Evolutionary conservation across 1,139 yeast species (phyloP).

Genomic region (Hansenula sp.): DNA sequence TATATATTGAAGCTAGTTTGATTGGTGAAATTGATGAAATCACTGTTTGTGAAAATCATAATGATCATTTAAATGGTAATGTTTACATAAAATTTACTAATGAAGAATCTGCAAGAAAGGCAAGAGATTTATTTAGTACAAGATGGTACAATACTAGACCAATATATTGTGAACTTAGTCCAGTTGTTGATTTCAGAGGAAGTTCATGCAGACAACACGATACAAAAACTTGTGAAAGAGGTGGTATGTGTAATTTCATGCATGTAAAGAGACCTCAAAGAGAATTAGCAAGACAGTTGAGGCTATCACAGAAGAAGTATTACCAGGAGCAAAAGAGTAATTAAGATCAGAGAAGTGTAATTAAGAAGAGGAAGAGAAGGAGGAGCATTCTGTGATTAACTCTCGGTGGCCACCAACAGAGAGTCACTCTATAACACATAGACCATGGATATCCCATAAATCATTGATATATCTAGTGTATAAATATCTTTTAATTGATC

Average conservation of each 20-base stretch:
- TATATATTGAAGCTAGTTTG: constrained; percentile 61
- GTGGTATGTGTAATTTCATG: constrained; percentile 83
- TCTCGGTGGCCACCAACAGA: no score
- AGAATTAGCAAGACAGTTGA: constrained; percentile 36
- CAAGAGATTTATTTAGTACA: constrained; percentile 58
- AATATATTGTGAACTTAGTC: constrained; percentile 75
- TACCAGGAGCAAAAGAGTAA: constrained; percentile 3
- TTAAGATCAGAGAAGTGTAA: no score
- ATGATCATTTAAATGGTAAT: constrained; percentile 79
- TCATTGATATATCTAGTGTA: no score
- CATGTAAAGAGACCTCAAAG: constrained; percentile 62
- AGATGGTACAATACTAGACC: constrained; percentile 85
- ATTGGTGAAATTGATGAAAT: constrained; percentile 59
- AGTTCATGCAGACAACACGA: constrained; percentile 77
- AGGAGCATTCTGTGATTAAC: no score
- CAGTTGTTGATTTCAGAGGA: constrained; percentile 67
- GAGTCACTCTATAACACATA: no score
- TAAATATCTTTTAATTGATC: no score
- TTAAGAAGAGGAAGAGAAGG: neutral
- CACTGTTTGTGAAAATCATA: constrained; percentile 79
- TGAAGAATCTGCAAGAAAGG: constrained; percentile 55
- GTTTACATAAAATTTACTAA: constrained; percentile 64
- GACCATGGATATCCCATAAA: no score
- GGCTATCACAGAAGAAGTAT: constrained; percentile 30
- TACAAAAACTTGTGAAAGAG: constrained; percentile 60